phyloP scores from a whole-genome alignment of 2,329 filamentous ascomycete genomes.

The Sporothrix inflata region DNA sequence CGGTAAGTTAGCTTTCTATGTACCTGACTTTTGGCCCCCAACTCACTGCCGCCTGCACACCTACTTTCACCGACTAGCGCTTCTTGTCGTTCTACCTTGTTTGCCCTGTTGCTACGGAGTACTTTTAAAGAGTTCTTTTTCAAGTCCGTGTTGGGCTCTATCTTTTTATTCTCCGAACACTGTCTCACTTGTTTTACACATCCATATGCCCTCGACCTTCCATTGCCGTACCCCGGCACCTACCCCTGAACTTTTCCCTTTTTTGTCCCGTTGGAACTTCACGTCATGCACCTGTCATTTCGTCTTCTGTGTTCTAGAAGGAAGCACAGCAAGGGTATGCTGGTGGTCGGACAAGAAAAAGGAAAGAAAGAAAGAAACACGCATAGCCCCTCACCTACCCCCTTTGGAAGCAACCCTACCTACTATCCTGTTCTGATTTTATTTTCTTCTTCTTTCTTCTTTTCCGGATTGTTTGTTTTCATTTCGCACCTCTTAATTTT shows the following conservation, averaged over 20 bases:
- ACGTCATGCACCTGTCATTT: not conserved
- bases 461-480: not conserved
- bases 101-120: not conserved
- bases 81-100: not conserved
- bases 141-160: not conserved
- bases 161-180: constrained; percentile 1
- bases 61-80: not conserved
- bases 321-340: constrained; percentile 12
- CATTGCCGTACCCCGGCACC: not conserved
- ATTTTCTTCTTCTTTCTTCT: not conserved
- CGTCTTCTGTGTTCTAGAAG: constrained; percentile 20
- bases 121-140: not conserved
- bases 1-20: constrained; percentile 49
- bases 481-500: not conserved
- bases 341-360: not conserved
- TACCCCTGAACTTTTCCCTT: not conserved
- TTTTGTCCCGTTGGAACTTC: not conserved
- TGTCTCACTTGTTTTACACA: constrained; percentile 16
- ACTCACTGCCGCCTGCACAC: not conserved
- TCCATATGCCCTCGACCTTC: not conserved
- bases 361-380: not conserved
- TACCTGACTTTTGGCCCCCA: not conserved
- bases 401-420: not conserved
- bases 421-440: not conserved
- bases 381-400: not conserved